Percentiles rank a stretch among this genome's conserved stretches.
phyloP scores from a whole-genome alignment of 345 rosid species.

The Boechera retrofracta region DNA sequence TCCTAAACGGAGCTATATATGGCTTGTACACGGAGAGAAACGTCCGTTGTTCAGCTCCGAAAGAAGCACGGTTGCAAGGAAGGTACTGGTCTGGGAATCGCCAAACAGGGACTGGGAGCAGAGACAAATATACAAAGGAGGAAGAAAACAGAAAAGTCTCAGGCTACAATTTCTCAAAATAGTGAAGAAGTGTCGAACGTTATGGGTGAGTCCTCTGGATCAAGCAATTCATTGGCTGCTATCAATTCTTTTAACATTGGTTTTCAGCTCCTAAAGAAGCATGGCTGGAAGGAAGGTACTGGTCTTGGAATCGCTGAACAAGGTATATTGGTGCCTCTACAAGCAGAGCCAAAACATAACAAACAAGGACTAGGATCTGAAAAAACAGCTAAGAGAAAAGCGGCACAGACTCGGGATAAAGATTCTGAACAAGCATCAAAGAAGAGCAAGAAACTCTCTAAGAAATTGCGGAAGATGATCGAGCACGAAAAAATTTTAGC shows the following conservation, averaged over 20 bases:
- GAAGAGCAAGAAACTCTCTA: constrained; percentile 62
- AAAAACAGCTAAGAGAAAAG: constrained; percentile 51
- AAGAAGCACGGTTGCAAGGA: neutral
- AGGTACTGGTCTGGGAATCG: neutral
- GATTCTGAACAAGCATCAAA: constrained; percentile 46
- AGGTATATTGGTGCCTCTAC: constrained; percentile 84
- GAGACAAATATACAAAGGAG: neutral
- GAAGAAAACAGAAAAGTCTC: neutral
- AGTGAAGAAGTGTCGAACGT: neutral
- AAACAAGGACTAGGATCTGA: constrained; percentile 82
- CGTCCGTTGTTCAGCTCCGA: neutral
- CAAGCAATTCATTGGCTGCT: constrained; percentile 50
- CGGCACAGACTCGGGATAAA: constrained; percentile 32
- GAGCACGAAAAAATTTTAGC: constrained; percentile 62
- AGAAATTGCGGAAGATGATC: constrained; percentile 70
- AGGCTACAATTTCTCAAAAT: neutral
- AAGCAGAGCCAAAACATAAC: constrained; percentile 61
- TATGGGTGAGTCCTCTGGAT: constrained; percentile 43
- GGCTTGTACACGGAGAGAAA: neutral
- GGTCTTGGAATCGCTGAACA: constrained; percentile 86
- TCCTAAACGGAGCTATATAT: neutral
- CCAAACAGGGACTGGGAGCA: neutral
- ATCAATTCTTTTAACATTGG: constrained; percentile 75
- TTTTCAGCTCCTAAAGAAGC: constrained; percentile 88
- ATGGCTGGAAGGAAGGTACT: constrained; percentile 96